Conservation (phyloP, 345 rosid species). For the Moringa oleifera region DNA sequence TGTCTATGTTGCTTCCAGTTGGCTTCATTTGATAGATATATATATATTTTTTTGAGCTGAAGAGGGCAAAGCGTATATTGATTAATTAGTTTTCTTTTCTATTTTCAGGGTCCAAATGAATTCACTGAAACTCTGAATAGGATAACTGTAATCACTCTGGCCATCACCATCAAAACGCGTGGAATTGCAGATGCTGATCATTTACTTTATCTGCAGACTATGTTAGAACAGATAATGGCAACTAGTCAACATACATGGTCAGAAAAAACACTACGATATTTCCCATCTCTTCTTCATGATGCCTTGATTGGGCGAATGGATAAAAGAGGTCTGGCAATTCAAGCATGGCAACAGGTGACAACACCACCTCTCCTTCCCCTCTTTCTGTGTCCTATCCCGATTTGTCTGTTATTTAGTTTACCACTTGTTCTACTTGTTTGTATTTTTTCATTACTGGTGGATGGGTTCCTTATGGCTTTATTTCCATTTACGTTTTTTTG, state of each 20-base stretch:
- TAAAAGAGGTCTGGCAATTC: conserved; percentile 63
- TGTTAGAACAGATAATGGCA: conserved; percentile 86
- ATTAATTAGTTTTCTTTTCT: conserved; percentile 12
- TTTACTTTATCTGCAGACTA: conserved; percentile 72
- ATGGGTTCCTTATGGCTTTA: too few species aligned
- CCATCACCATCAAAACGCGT: conserved; percentile 90
- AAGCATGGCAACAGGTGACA: conserved; percentile 93
- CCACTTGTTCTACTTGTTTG: too few species aligned
- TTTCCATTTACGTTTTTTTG: too few species aligned
- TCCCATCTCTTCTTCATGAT: conserved; percentile 80
- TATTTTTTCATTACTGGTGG: too few species aligned
- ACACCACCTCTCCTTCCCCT: conserved; percentile 5
- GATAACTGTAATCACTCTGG: conserved; percentile 77
- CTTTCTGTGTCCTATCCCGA: too few species aligned
- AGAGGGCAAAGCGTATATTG: conserved; percentile 7
- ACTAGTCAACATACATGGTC: conserved; percentile 97
- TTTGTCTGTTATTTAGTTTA: too few species aligned
- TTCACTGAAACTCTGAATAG: conserved; percentile 97
- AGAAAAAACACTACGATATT: conserved; percentile 73
- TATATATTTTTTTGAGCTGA: too few species aligned
- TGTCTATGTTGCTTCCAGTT: conserved; percentile 9
- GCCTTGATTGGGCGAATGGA: conserved; percentile 58
- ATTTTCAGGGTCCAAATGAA: conserved; percentile 88
- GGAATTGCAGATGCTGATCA: conserved; percentile 99
- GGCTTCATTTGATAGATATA: too few species aligned